These are phyloP conservation scores for Diaporthe aspalathi DNA, from an alignment of 2,329 filamentous ascomycete genomes.

Conservation along the genomic window DNA sequence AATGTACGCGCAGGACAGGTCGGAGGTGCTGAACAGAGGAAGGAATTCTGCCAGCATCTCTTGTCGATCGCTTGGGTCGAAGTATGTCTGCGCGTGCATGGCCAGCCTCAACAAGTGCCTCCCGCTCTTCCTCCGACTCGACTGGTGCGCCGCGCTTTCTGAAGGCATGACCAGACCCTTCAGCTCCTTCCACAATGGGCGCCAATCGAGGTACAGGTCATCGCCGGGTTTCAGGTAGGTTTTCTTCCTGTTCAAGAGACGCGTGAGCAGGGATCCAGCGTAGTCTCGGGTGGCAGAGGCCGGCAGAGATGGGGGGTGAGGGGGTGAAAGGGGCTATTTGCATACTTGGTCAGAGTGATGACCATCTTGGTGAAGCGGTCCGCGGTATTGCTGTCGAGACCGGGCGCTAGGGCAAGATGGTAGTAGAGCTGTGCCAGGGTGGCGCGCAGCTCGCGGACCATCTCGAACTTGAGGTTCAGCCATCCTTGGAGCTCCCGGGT, in stretches of 20 bases:
- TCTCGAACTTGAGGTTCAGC: constrained; percentile 97
- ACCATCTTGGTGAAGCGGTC: constrained; percentile 98
- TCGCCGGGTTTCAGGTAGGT: constrained; percentile 93
- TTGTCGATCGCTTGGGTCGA: constrained; percentile 87
- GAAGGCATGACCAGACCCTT: constrained; percentile 90
- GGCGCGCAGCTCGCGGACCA: constrained; percentile 84
- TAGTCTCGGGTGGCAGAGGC: background rate
- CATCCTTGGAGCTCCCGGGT: constrained; percentile 95
- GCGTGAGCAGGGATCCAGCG: constrained; percentile 43
- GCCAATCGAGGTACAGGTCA: constrained; percentile 93
- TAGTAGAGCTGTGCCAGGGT: constrained; percentile 93
- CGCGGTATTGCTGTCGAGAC: constrained; percentile 81
- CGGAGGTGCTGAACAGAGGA: constrained; percentile 92
- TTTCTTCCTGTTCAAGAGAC: constrained; percentile 74
- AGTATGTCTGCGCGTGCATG: constrained; percentile 90
- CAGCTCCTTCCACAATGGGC: constrained; percentile 89
- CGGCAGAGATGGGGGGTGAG: background rate
- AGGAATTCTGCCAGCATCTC: constrained; percentile 84
- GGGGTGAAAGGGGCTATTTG: constrained; percentile 36
- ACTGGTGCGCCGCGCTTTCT: constrained; percentile 77
- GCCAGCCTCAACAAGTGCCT: constrained; percentile 86
- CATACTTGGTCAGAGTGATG: constrained; percentile 91
- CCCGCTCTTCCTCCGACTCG: constrained; percentile 64
- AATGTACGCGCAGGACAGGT: constrained; percentile 91
- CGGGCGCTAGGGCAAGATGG: constrained; percentile 89